Conservation (phyloP, 2,329 filamentous ascomycete genomes). For the Colletotrichum gloeosporioides region DNA sequence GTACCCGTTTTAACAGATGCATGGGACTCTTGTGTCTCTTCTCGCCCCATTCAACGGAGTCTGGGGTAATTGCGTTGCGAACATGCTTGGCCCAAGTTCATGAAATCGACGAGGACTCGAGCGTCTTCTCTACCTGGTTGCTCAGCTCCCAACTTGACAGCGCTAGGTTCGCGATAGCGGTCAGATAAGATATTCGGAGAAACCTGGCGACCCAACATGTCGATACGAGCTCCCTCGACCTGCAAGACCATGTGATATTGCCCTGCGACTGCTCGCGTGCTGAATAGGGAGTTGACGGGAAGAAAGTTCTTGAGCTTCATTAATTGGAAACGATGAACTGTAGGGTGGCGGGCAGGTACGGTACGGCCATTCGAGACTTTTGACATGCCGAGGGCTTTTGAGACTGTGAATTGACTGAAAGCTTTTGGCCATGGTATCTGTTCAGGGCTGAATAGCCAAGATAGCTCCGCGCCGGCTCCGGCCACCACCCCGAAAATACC, state of each 20-base stretch:
- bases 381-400: too few relatives aligned
- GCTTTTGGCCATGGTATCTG: rapidly evolving
- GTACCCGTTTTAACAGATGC: neutral
- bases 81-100: too few relatives aligned
- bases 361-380: too few relatives aligned
- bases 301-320: neutral
- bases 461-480: neutral
- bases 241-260: neutral
- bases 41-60: neutral
- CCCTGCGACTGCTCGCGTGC: neutral
- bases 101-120: too few relatives aligned
- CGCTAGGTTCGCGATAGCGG: neutral
- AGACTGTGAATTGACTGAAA: too few relatives aligned
- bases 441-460: neutral
- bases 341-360: neutral
- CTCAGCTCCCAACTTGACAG: neutral
- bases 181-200: neutral
- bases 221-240: neutral
- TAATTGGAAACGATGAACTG: neutral
- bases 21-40: neutral
- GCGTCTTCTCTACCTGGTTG: rapidly evolving
- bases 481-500: rapidly evolving
- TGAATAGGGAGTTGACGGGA: neutral
- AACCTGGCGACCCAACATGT: neutral
- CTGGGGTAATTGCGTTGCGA: neutral